Evolutionary conservation across 345 rosid species (phyloP).

Genomic region (Murraya paniculata): DNA sequence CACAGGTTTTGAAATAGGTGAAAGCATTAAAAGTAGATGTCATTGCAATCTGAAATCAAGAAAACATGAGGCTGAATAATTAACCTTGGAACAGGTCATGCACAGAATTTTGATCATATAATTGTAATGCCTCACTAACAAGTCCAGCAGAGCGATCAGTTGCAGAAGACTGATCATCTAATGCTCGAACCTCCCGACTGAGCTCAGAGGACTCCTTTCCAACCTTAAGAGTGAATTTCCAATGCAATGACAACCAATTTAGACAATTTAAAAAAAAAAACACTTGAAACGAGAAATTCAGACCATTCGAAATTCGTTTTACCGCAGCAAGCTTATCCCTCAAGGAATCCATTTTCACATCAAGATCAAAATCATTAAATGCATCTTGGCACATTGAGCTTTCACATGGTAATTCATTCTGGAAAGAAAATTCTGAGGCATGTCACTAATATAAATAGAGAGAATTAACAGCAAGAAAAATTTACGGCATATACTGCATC

Average conservation of each 20-base stretch:
- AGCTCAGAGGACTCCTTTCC: slow-evolving; percentile 63
- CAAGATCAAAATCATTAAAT: slow-evolving; percentile 47
- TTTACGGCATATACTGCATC: background rate
- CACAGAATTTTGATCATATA: slow-evolving; percentile 42
- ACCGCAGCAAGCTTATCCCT: slow-evolving; percentile 65
- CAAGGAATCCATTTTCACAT: slow-evolving; percentile 59
- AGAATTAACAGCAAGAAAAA: background rate
- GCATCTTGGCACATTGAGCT: slow-evolving; percentile 32
- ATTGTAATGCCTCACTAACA: slow-evolving; percentile 48
- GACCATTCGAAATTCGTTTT: slow-evolving; percentile 17
- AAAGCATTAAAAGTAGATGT: slow-evolving; percentile 4
- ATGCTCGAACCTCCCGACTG: slow-evolving; percentile 48
- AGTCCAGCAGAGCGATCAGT: slow-evolving; percentile 44
- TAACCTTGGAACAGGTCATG: slow-evolving; percentile 64
- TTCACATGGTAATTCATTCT: slow-evolving; percentile 39
- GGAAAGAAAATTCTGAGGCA: background rate
- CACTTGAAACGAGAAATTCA: background rate
- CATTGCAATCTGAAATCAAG: background rate
- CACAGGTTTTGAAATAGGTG: background rate
- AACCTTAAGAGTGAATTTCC: slow-evolving; percentile 35
- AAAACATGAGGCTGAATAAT: slow-evolving; percentile 5
- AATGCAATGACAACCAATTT: background rate
- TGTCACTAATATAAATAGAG: background rate
- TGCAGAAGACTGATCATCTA: slow-evolving; percentile 52
- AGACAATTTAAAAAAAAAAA: background rate